phyloP scores from a whole-genome alignment of 2,329 filamentous ascomycete genomes.

The Domatiomyces catenatus region DNA sequence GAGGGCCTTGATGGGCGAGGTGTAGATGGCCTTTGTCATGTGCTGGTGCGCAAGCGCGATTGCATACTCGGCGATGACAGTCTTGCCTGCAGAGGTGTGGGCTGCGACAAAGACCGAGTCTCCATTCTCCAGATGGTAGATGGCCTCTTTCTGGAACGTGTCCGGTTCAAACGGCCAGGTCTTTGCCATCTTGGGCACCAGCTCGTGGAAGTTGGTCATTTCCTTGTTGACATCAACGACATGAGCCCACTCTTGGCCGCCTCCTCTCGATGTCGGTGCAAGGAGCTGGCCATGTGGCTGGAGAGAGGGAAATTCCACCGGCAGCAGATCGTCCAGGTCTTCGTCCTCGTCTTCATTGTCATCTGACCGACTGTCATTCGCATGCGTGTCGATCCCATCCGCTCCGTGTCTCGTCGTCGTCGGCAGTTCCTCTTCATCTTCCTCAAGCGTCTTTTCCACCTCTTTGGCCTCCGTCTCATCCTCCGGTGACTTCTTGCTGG shows the following conservation, averaged over 20 bases:
- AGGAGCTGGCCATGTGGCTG: conserved; percentile 68
- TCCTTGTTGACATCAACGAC: conserved; percentile 92
- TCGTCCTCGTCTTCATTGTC: conserved; percentile 33
- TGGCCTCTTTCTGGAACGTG: conserved; percentile 95
- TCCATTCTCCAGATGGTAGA: conserved; percentile 90
- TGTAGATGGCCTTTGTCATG: conserved; percentile 99
- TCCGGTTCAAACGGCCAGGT: conserved; percentile 97
- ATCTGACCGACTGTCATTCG: conserved; percentile 9
- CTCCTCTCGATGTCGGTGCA: conserved; percentile 54
- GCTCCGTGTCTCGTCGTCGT: neutral
- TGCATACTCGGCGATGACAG: conserved; percentile 93
- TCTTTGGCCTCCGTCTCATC: conserved; percentile 51
- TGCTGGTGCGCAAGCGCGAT: conserved; percentile 93
- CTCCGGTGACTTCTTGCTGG: conserved; percentile 41
- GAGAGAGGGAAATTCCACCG: conserved; percentile 82
- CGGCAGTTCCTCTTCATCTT: conserved; percentile 18
- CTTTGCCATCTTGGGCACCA: conserved; percentile 90
- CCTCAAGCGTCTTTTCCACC: conserved; percentile 48
- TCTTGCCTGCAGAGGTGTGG: conserved; percentile 95
- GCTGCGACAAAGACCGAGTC: conserved; percentile 97
- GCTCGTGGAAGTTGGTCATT: conserved; percentile 81
- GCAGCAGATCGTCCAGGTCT: conserved; percentile 71
- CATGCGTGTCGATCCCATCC: neutral
- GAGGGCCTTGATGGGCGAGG: conserved; percentile 91
- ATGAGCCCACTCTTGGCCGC: conserved; percentile 85